A percentile compares a stretch with the other conserved stretches of the same genome.
Conservation (phyloP, 2,329 filamentous ascomycete species). For the Chlorencoelia australis region DNA sequence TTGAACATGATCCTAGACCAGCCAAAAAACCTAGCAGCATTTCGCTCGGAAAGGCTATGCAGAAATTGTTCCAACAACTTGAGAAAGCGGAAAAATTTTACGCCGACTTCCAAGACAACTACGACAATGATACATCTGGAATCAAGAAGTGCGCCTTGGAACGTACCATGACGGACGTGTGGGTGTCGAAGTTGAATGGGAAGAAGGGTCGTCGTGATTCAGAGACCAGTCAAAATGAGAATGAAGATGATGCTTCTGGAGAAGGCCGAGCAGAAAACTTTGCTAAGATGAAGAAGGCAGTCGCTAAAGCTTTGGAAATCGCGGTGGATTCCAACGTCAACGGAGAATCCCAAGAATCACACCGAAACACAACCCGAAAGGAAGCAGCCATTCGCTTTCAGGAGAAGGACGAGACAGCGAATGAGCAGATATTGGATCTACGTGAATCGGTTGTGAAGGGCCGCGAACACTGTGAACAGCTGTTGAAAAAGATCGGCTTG, state of each 20-base stretch:
- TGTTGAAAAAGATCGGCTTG: slow-evolving; percentile 14
- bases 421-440: slow-evolving; percentile 13
- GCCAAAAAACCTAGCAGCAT: no score
- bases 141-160: slow-evolving; percentile 12
- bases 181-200: slow-evolving; percentile 12
- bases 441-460: slow-evolving; percentile 7
- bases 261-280: slow-evolving; percentile 5
- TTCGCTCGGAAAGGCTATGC: slow-evolving; percentile 11
- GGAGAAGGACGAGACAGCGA: slow-evolving; percentile 11
- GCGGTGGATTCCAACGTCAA: slow-evolving; percentile 2
- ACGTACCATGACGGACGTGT: slow-evolving; percentile 10
- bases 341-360: background rate
- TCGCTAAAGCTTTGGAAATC: slow-evolving; percentile 6
- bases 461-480: slow-evolving; percentile 13
- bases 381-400: slow-evolving; percentile 11
- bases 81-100: slow-evolving; percentile 16
- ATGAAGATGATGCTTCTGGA: slow-evolving; percentile 2
- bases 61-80: slow-evolving; percentile 9
- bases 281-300: background rate
- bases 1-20: no score
- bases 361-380: slow-evolving; percentile 4
- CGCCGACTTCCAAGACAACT: slow-evolving; percentile 12
- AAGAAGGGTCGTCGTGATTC: slow-evolving; percentile 2
- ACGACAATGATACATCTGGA: slow-evolving; percentile 10
- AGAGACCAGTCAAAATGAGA: background rate